phyloP scores from a whole-genome alignment of 2,329 filamentous ascomycete species.

The Diaporthe batatas region DNA sequence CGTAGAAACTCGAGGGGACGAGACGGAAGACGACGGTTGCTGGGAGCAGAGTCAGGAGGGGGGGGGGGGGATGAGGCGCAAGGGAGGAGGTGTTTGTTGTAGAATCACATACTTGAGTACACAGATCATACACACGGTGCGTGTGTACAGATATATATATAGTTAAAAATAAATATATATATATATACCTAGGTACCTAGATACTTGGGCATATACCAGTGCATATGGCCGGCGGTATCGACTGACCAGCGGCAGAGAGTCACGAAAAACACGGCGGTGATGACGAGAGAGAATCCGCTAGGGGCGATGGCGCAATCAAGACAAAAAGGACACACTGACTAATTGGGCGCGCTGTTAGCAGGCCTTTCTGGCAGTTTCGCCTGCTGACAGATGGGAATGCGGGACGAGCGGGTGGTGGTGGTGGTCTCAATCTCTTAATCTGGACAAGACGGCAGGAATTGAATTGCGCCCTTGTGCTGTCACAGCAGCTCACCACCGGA shows the following conservation, averaged over 20 bases:
- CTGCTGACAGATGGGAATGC: slow-evolving; percentile 18
- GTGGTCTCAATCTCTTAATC: too few relatives aligned
- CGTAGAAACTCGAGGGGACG: neutral
- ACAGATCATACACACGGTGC: neutral
- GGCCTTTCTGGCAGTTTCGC: slow-evolving; percentile 23
- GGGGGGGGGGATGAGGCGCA: neutral
- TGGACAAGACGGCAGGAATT: neutral
- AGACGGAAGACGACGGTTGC: neutral
- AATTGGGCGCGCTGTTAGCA: neutral
- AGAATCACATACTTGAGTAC: neutral
- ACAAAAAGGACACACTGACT: slow-evolving; percentile 25
- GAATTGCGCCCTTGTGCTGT: slow-evolving; percentile 1
- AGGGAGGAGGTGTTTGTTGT: neutral
- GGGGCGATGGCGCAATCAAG: slow-evolving; percentile 41
- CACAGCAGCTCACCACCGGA: neutral
- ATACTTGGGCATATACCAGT: too few relatives aligned
- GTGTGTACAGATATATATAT: neutral
- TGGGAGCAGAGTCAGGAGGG: too few relatives aligned
- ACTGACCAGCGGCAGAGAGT: slow-evolving; percentile 3
- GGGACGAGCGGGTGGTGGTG: slow-evolving; percentile 5
- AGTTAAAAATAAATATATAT: too few relatives aligned
- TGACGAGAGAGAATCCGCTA: slow-evolving; percentile 33
- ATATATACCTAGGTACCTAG: neutral
- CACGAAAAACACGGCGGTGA: slow-evolving; percentile 18
- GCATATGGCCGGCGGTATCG: neutral